A percentile compares a stretch with the other conserved stretches of the same genome.
phyloP scores from a whole-genome alignment of 169 alveolate species.

The Plasmodium relictum region DNA sequence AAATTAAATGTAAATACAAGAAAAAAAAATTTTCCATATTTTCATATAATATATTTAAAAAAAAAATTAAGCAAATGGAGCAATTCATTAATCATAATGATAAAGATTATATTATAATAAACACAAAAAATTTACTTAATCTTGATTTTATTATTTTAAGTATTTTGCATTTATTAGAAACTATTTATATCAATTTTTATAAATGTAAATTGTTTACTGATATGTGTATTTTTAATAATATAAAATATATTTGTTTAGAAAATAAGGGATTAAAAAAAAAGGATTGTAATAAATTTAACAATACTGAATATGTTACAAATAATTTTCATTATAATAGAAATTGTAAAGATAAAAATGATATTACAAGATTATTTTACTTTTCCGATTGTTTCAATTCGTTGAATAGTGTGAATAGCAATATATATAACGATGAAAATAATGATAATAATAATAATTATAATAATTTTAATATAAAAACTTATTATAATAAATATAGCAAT shows the following conservation, averaged over 20 bases:
- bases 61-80: background rate
- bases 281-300: background rate
- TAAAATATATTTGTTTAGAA: constrained; percentile 53
- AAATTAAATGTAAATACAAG: constrained; percentile 40
- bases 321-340: too few species aligned
- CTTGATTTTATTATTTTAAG: constrained; percentile 38
- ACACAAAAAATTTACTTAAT: constrained; percentile 29
- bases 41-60: constrained; percentile 17
- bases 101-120: constrained; percentile 29
- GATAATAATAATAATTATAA: background rate
- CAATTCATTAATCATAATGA: background rate
- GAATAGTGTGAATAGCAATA: background rate
- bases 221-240: constrained; percentile 74
- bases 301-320: background rate
- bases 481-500: background rate
- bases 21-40: background rate
- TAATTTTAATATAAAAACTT: background rate
- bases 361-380: background rate
- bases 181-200: constrained; percentile 52
- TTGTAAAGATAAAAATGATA: background rate
- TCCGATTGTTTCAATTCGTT: background rate
- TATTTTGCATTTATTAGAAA: constrained; percentile 27
- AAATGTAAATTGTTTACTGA: constrained; percentile 66
- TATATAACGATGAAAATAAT: background rate
- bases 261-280: constrained; percentile 27